Percentiles rank a stretch among this genome's conserved stretches.
These are phyloP conservation scores for Epichloe amarillans DNA, from an alignment of 2,329 filamentous ascomycete species.

Conservation along the genomic window DNA sequence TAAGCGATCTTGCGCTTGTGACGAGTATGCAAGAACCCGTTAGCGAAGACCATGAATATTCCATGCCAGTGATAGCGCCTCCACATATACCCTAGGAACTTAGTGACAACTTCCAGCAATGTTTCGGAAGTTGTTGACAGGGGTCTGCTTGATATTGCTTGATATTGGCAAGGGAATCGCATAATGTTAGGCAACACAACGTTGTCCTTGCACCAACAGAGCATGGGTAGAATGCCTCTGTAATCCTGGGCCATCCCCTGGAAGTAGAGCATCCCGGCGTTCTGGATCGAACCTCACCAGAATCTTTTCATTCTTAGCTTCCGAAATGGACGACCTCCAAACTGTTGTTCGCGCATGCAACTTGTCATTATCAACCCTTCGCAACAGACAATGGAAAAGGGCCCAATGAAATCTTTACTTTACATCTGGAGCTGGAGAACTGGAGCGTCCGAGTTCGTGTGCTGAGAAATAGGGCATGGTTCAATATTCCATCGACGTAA, in stretches of 20 bases:
- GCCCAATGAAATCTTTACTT: not conserved
- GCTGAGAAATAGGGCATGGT: not conserved
- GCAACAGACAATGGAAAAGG: not conserved
- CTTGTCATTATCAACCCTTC: too few relatives aligned
- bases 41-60: not conserved
- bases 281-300: not conserved
- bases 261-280: not conserved
- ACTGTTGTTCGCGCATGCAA: too few relatives aligned
- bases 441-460: not conserved
- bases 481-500: not conserved
- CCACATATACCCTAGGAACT: not conserved
- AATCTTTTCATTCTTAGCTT: not conserved
- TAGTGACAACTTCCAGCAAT: not conserved
- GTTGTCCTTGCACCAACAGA: not conserved
- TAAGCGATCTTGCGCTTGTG: conserved; percentile 1
- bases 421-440: too few relatives aligned
- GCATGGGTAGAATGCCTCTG: not conserved
- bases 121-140: not conserved
- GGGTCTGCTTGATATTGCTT: not conserved
- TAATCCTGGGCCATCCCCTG: not conserved
- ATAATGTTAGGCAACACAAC: not conserved
- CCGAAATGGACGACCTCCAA: not conserved
- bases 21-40: conserved; percentile 1
- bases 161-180: not conserved
- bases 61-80: not conserved